Conservation (phyloP, 2,329 filamentous ascomycete genomes). For the Dothideomycetidae sp. region DNA sequence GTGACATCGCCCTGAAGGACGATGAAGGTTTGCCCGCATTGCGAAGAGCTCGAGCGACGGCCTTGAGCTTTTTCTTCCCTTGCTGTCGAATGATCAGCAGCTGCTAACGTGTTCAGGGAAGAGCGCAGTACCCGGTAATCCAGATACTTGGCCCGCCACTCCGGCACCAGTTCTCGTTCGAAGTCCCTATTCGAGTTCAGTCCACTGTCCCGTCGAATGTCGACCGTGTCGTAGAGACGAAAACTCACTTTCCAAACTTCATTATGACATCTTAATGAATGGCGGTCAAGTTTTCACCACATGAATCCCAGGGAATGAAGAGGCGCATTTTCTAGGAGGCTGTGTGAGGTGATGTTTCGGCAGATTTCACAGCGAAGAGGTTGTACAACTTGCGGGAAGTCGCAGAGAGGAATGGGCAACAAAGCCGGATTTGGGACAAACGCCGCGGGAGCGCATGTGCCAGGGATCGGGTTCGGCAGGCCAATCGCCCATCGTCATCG, state of each 20-base stretch:
- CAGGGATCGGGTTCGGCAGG: too few relatives aligned
- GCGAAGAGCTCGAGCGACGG: slow-evolving; percentile 56
- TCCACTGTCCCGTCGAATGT: neutral
- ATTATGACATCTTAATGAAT: slow-evolving; percentile 14
- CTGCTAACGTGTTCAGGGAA: neutral
- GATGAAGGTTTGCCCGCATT: slow-evolving; percentile 38
- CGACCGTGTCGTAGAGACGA: neutral
- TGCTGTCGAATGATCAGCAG: slow-evolving; percentile 25
- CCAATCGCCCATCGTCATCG: too few relatives aligned
- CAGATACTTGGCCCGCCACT: slow-evolving; percentile 90
- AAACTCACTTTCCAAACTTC: slow-evolving; percentile 17
- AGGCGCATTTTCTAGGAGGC: too few relatives aligned
- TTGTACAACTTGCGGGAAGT: too few relatives aligned
- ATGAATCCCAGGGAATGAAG: too few relatives aligned
- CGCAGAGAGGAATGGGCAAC: too few relatives aligned
- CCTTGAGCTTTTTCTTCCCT: slow-evolving; percentile 88
- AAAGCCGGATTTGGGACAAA: too few relatives aligned
- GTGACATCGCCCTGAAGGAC: slow-evolving; percentile 27
- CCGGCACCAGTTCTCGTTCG: slow-evolving; percentile 75
- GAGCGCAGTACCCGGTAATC: slow-evolving; percentile 62
- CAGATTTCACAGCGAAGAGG: too few relatives aligned
- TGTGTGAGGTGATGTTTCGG: too few relatives aligned
- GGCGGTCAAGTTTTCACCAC: too few relatives aligned
- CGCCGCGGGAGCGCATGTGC: too few relatives aligned
- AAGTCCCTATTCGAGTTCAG: slow-evolving; percentile 45